Evolutionary conservation across 2,329 filamentous ascomycete species (phyloP).

Genomic region (Trichoderma polysporum): DNA sequence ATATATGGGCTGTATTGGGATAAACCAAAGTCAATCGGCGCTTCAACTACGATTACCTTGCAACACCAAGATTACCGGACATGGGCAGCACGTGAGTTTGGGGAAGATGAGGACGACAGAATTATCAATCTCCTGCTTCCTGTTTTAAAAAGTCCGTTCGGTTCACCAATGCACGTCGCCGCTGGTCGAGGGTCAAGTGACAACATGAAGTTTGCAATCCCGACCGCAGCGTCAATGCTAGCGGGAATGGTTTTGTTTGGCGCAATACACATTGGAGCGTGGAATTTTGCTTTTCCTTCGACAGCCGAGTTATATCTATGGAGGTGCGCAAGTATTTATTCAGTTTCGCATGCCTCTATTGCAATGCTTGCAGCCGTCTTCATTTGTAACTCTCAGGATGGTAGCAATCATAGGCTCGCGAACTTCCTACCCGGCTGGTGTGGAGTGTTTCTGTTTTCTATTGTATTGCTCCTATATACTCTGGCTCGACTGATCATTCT

Average conservation of each 20-base stretch:
- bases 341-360: background rate
- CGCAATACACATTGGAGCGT: background rate
- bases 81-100: background rate
- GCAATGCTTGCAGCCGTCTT: background rate
- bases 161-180: background rate
- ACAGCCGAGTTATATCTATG: background rate
- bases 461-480: background rate
- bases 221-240: background rate
- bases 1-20: background rate
- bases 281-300: slow-evolving; percentile 7
- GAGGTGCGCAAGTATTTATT: background rate
- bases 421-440: background rate
- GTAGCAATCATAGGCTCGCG: background rate
- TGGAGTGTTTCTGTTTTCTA: background rate
- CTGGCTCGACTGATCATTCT: background rate
- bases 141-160: background rate
- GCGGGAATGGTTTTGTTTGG: background rate
- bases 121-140: background rate
- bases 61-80: background rate
- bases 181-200: background rate
- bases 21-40: background rate
- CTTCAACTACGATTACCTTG: background rate
- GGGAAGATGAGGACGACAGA: background rate
- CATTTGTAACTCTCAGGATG: background rate
- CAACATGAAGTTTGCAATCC: background rate